Conservation (phyloP, 129 eudicot species). For the Arctium lappa region DNA sequence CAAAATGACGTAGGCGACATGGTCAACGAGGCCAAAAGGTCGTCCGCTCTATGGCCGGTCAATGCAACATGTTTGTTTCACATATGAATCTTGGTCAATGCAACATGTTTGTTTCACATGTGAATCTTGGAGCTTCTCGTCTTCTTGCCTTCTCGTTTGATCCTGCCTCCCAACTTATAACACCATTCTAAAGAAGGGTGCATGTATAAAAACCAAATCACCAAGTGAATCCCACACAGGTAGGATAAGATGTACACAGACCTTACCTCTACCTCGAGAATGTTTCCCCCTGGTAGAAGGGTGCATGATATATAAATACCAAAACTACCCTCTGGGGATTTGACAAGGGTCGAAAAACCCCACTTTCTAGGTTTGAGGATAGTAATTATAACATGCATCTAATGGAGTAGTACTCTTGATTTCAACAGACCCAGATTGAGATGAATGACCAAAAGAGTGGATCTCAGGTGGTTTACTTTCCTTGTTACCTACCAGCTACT, state of each 20-base stretch:
- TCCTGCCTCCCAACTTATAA: not conserved
- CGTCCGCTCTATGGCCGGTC: too few species aligned
- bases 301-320: not conserved
- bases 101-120: too few species aligned
- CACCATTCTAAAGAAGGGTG: not conserved
- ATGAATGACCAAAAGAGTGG: conserved; percentile 22
- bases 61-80: not conserved
- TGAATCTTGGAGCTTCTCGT: not conserved
- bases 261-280: too few species aligned
- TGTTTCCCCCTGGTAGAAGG: too few species aligned
- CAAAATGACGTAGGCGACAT: not conserved
- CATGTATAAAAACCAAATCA: too few species aligned
- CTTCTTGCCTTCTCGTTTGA: not conserved
- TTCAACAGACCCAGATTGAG: conserved; percentile 27
- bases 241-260: too few species aligned
- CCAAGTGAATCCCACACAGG: too few species aligned
- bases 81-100: not conserved
- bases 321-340: not conserved
- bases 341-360: too few species aligned
- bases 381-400: not conserved
- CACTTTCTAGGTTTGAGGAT: not conserved
- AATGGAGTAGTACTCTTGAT: not conserved
- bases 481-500: not conserved
- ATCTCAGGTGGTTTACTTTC: conserved; percentile 31
- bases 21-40: too few species aligned